Evolutionary conservation across 2,329 filamentous ascomycete species (phyloP), one percentile per base, ranked within the genome.

Genomic region (Pyrenophora graminea): DNA sequence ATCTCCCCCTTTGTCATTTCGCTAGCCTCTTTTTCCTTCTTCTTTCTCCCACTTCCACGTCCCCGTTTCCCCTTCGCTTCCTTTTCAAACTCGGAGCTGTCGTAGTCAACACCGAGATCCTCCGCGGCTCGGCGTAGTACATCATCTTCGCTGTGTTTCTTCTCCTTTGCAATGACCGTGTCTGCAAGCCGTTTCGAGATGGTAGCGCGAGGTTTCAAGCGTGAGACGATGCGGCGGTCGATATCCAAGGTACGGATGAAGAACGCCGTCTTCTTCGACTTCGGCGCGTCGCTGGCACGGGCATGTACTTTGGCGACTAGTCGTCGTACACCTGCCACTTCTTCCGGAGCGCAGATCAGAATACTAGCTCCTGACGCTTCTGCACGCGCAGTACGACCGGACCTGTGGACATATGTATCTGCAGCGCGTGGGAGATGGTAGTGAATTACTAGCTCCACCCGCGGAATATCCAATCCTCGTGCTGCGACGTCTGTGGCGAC

Each of bases 401-500:
- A 97, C 19, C 94, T 87, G 70, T 99, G 94, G 12, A 99, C 92
- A 69, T 99, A 99, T 40, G 88, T 88, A 72, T 97, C 93, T 30
- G 94, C 94, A 1, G 91, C 82, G 50, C 92, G 88, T 1, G 94
- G 94, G 0, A 97, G 86, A 73, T 99, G 93, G 76, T 99, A 99
- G 75, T 99, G 94, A 15, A 99, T 78, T 13, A 99, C 88, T 12
- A 96, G 82, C 62, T 97, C 89, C 39, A 97, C 91, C 30, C 86
- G 85, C 39, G 90, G 88, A 62, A 99, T 97, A 71, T 99, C 94
- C 40, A 99, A 85, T 74, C 94, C 94, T 55, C 93, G 86, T 7
- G 93, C 91, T 2, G 93, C 93, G 21, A 97, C 92, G 70, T 97
- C 93, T 1, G 94, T 97, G 3, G 94, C 91, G 15, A 99, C 83